Evolutionary conservation across 352 stramenopile species (phyloP).

Genomic region (Blastocystis sp.): DNA sequence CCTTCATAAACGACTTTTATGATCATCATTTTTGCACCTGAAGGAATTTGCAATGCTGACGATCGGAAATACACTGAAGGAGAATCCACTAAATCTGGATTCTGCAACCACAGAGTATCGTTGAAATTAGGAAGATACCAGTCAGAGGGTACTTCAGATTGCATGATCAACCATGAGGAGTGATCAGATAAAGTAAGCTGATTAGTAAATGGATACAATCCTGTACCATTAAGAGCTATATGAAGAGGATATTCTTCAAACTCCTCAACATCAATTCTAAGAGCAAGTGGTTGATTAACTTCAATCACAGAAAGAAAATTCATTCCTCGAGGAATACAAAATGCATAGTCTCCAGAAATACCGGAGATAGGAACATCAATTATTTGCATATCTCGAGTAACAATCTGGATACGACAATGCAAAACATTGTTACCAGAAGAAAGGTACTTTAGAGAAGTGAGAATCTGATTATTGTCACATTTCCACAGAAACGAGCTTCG

Average conservation of each 20-base stretch:
- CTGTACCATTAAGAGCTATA: too few species aligned
- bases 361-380: too few species aligned
- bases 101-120: neutral
- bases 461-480: too few species aligned
- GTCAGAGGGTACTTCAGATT: neutral
- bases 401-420: too few species aligned
- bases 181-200: neutral
- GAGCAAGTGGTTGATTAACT: too few species aligned
- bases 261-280: neutral
- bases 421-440: too few species aligned
- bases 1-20: neutral
- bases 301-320: too few species aligned
- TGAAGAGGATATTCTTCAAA: neutral
- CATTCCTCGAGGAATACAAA: too few species aligned
- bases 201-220: neutral
- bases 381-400: too few species aligned
- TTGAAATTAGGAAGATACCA: neutral
- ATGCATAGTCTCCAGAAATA: too few species aligned
- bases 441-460: too few species aligned
- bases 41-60: neutral
- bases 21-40: neutral
- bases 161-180: neutral
- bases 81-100: neutral
- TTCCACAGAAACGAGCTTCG: too few species aligned
- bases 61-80: neutral